Evolutionary conservation across 2,329 filamentous ascomycete genomes (phyloP).

Genomic region (Cladosporium sp.): DNA sequence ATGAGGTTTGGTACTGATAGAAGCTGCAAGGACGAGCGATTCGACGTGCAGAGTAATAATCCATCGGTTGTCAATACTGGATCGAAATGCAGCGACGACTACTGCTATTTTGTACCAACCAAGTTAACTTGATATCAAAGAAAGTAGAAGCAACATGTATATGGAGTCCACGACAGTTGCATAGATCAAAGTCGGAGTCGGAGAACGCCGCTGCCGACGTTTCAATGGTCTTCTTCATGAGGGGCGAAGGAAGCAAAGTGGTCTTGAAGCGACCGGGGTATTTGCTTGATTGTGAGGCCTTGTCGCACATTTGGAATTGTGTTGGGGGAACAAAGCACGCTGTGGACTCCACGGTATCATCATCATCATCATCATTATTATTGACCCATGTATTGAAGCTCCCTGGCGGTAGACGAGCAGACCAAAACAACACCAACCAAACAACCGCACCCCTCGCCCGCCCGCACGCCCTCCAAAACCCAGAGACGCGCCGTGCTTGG

Average conservation of each 20-base stretch:
- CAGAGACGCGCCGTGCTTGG: constrained; percentile 1
- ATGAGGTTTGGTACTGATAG: no score
- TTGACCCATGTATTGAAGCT: background rate
- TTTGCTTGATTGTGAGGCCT: background rate
- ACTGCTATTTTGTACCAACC: no score
- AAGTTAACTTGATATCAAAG: no score
- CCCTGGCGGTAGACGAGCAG: background rate
- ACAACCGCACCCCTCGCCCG: background rate
- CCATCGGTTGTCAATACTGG: no score
- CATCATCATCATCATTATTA: background rate
- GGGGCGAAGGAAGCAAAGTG: background rate
- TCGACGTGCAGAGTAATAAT: no score
- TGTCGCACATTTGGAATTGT: background rate
- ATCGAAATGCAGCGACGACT: no score
- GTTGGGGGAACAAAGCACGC: background rate
- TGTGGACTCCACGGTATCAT: background rate
- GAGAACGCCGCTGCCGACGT: background rate
- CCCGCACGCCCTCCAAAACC: background rate
- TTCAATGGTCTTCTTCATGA: background rate
- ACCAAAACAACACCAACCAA: background rate
- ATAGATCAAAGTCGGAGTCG: background rate
- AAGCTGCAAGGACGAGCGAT: no score
- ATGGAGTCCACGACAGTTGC: background rate
- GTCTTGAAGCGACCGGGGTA: background rate
- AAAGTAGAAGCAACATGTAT: no score